Evolutionary conservation across 2,329 filamentous ascomycete species (phyloP), one percentile per base, ranked within the genome.

Genomic region (Claviceps maximensis): DNA sequence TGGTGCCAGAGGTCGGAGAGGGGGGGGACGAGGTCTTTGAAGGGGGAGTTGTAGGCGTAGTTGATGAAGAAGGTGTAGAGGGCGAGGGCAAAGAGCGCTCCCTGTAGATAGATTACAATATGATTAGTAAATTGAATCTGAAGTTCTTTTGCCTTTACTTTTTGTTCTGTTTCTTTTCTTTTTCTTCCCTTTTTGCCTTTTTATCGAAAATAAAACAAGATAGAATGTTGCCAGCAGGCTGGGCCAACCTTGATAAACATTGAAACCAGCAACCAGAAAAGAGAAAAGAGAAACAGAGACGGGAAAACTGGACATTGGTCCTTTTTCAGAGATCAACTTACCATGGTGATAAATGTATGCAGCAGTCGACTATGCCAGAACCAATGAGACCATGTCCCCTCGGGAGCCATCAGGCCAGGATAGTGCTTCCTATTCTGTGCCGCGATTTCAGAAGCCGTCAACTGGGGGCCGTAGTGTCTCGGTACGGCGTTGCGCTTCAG

Each of bases 341-440:
- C 89, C 74, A 96, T 76, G 2, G 87, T 87, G 65, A 98, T 90
- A 67, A 79, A 85, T 29, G 88, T 68, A 69, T 98, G 91, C 53
- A 97, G 79, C 53, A 72, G 71, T 55, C 79, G 78, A 66, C 81
- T 91, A 59, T 87, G 83, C 65, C 95, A 75, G 68, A 97, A 90
- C 80, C 85, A 90, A 68, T 91, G 79, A 70, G 87, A 78, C 69
- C 88, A 89, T 0, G 86, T 87, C 6, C 89, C 88, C 64, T 85
- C 76, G 0, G 89, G 83, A 47, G 91, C 86, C 76, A 95, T 89
- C 78, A 94, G 83, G 61, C 90, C 84, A 1, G 93, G 93, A 66
- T 97, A 97, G 58, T 86, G 74, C 67, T 80, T 86, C 58, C 70
- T 78, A 59, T 74, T 77, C 73, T 88, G 88, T 56, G 76, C 77